Evolutionary conservation across 2,329 filamentous ascomycete genomes (phyloP).

Genomic region (Juglanconis oblonga): DNA sequence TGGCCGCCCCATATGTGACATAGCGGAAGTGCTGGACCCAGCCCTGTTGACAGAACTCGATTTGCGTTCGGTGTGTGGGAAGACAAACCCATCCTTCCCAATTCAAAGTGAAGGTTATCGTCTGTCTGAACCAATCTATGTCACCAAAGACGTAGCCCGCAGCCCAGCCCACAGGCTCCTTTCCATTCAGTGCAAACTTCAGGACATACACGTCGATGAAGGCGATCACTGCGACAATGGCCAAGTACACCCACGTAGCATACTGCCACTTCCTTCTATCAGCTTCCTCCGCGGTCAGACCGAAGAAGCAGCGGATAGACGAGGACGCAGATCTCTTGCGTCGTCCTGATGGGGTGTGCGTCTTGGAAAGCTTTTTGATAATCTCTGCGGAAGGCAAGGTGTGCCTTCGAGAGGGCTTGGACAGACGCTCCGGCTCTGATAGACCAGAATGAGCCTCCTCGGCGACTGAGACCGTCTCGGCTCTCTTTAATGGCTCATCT

Average conservation of each 20-base stretch:
- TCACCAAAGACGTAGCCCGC: conserved; percentile 86
- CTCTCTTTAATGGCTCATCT: neutral
- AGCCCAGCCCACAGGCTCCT: conserved; percentile 90
- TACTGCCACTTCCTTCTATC: conserved; percentile 77
- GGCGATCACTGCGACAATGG: conserved; percentile 64
- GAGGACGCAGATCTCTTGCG: conserved; percentile 63
- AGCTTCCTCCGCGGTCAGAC: conserved; percentile 77
- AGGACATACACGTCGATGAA: conserved; percentile 66
- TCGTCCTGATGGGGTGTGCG: conserved; percentile 61
- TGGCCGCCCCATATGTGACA: conserved; percentile 68
- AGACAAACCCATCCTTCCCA: conserved; percentile 75
- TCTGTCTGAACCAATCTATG: conserved; percentile 66
- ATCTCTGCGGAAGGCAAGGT: conserved; percentile 47
- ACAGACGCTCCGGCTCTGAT: neutral
- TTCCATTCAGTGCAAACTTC: conserved; percentile 61
- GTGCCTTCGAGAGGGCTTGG: conserved; percentile 38
- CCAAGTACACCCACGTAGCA: conserved; percentile 71
- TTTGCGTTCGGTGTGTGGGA: conserved; percentile 41
- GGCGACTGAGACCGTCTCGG: neutral
- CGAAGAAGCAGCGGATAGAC: conserved; percentile 70
- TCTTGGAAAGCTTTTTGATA: conserved; percentile 36
- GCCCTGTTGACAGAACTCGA: conserved; percentile 46
- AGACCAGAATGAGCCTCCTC: neutral
- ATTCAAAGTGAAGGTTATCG: conserved; percentile 56
- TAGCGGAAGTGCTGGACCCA: conserved; percentile 66